Conservation (phyloP, 1,284 basidiomycete genomes). For the Kwoniella shivajii region DNA sequence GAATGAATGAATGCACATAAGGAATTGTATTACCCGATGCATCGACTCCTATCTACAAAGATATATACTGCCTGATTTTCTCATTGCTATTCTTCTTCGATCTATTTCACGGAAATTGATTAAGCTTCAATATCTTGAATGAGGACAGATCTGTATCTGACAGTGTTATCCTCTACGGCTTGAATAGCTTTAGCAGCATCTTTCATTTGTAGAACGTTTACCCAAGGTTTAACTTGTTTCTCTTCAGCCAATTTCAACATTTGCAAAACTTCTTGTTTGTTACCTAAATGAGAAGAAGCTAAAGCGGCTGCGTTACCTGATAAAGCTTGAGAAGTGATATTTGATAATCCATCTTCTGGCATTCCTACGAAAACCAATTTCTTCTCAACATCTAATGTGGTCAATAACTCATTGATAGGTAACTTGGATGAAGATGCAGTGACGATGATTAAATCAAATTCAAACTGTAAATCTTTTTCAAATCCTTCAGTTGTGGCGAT, state of each 20-base stretch:
- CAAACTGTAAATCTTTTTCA: slow-evolving; percentile 53
- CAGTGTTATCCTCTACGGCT: slow-evolving; percentile 59
- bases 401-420: slow-evolving; percentile 56
- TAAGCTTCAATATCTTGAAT: slow-evolving; percentile 48
- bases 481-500: slow-evolving; percentile 59
- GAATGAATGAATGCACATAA: too few relatives aligned
- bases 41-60: too few relatives aligned
- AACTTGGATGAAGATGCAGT: slow-evolving; percentile 55
- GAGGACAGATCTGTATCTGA: slow-evolving; percentile 60
- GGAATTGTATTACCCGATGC: too few relatives aligned
- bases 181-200: slow-evolving; percentile 61
- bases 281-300: slow-evolving; percentile 61
- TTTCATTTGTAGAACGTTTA: slow-evolving; percentile 61
- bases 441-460: slow-evolving; percentile 66
- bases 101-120: too few relatives aligned
- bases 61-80: too few relatives aligned
- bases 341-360: slow-evolving; percentile 45
- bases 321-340: slow-evolving; percentile 26
- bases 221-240: slow-evolving; percentile 59
- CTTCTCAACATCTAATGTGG: slow-evolving; percentile 60
- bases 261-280: slow-evolving; percentile 60
- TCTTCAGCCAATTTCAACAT: slow-evolving; percentile 65
- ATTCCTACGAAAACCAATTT: slow-evolving; percentile 60
- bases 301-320: slow-evolving; percentile 26
- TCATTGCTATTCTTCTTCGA: too few relatives aligned